These are phyloP conservation scores for Irpex lacteus DNA, from an alignment of 1,284 basidiomycete species.

Conservation along the genomic window DNA sequence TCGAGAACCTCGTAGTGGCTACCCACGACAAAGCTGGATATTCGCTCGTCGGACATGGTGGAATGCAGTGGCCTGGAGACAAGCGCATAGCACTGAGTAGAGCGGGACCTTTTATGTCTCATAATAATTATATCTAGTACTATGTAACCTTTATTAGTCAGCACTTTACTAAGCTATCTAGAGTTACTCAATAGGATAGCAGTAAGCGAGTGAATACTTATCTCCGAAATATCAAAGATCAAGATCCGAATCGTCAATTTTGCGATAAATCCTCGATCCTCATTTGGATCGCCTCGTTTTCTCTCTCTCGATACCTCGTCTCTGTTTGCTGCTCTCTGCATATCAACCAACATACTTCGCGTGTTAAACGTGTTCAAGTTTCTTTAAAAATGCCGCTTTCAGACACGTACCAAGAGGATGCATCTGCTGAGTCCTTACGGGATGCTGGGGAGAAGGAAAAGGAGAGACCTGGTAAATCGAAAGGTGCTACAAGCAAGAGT, in stretches of 20 bases:
- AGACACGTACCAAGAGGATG: conserved; percentile 30
- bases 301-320: conserved; percentile 8
- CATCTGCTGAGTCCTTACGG: conserved; percentile 23
- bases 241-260: neutral
- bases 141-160: neutral
- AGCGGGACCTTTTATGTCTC: neutral
- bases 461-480: conserved; percentile 31
- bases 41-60: conserved; percentile 38
- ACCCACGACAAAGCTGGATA: conserved; percentile 57
- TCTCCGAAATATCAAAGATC: neutral
- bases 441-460: conserved; percentile 33
- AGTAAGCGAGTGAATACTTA: neutral
- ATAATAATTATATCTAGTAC: neutral
- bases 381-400: conserved; percentile 28
- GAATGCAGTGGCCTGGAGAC: neutral
- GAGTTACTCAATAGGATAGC: neutral
- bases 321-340: conserved; percentile 1
- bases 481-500: conserved; percentile 35
- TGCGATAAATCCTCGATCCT: conserved; percentile 2
- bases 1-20: conserved; percentile 70
- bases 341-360: conserved; percentile 5
- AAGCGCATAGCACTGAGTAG: neutral
- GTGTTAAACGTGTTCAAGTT: neutral
- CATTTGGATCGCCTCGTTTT: conserved; percentile 4
- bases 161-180: neutral